Conservation (phyloP, 2,329 filamentous ascomycete species). For the Aspergillus pseudoglaucus region DNA sequence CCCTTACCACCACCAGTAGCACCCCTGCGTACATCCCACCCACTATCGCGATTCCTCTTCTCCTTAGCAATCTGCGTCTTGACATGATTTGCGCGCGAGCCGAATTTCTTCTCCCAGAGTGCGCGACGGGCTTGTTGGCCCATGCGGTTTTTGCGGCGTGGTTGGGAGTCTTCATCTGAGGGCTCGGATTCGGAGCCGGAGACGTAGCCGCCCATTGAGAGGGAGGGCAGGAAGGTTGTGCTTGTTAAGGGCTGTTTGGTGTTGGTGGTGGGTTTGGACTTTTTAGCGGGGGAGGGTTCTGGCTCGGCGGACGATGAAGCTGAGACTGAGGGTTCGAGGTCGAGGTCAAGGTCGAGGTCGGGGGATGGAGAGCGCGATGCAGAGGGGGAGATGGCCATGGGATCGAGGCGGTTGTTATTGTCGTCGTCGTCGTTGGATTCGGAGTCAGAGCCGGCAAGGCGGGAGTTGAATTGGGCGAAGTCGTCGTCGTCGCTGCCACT, state of each 20-base stretch:
- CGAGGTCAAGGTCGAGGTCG: slow-evolving; percentile 10
- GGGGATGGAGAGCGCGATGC: slow-evolving; percentile 31
- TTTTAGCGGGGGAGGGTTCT: slow-evolving; percentile 18
- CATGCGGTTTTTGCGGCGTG: slow-evolving; percentile 53
- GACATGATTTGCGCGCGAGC: slow-evolving; percentile 53
- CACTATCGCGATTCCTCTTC: slow-evolving; percentile 39
- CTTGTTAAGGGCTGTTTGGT: slow-evolving; percentile 14
- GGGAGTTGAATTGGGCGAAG: slow-evolving; percentile 26
- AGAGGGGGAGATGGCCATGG: slow-evolving; percentile 16
- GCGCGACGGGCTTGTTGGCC: slow-evolving; percentile 57
- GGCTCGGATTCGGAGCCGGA: slow-evolving; percentile 55
- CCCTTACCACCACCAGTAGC: slow-evolving; percentile 36
- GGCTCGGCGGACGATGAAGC: slow-evolving; percentile 1
- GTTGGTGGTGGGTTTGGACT: slow-evolving; percentile 16
- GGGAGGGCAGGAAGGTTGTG: slow-evolving; percentile 55
- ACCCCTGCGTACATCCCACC: slow-evolving; percentile 55
- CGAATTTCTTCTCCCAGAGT: slow-evolving; percentile 58
- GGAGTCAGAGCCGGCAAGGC: slow-evolving; percentile 26
- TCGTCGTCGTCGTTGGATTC: slow-evolving; percentile 18
- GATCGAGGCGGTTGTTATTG: slow-evolving; percentile 3
- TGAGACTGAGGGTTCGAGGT: slow-evolving; percentile 9
- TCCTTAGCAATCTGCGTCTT: slow-evolving; percentile 34
- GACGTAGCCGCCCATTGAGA: slow-evolving; percentile 56
- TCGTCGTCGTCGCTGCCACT: slow-evolving; percentile 17
- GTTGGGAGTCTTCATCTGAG: slow-evolving; percentile 34